A percentile compares a stretch with the other conserved stretches of the same genome.
These are phyloP conservation scores for Cutaneotrichosporon cavernicola DNA, from an alignment of 1,284 basidiomycete genomes.

Conservation along the genomic window DNA sequence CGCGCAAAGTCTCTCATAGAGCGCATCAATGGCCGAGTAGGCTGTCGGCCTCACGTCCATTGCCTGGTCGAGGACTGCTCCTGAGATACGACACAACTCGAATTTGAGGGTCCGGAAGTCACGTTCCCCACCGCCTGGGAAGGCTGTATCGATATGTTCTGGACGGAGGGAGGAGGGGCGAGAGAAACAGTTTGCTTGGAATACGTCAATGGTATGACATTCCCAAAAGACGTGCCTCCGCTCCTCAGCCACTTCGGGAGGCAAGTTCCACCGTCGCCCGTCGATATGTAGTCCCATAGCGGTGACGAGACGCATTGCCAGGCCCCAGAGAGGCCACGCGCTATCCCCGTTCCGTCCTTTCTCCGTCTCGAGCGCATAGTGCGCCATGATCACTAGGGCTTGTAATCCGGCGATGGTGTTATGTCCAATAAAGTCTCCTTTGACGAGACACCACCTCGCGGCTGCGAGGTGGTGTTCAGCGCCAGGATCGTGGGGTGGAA, in stretches of 20 bases:
- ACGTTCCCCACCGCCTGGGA: slow-evolving; percentile 20
- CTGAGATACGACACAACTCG: slow-evolving; percentile 35
- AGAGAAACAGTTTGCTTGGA: slow-evolving; percentile 40
- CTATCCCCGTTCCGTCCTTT: slow-evolving; percentile 40
- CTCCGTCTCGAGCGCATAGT: slow-evolving; percentile 36
- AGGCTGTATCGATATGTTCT: slow-evolving; percentile 38
- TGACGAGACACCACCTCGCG: slow-evolving; percentile 38
- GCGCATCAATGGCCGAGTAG: slow-evolving; percentile 26
- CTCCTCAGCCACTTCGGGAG: slow-evolving; percentile 38
- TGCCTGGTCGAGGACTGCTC: slow-evolving; percentile 30
- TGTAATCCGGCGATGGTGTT: slow-evolving; percentile 45
- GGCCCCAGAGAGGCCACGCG: slow-evolving; percentile 46
- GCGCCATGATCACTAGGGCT: slow-evolving; percentile 36
- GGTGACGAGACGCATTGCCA: slow-evolving; percentile 31
- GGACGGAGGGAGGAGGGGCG: slow-evolving; percentile 31
- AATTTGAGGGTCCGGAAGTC: slow-evolving; percentile 34
- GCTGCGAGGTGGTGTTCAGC: slow-evolving; percentile 38
- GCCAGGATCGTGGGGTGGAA: slow-evolving; percentile 39
- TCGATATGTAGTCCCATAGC: slow-evolving; percentile 49
- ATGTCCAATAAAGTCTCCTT: slow-evolving; percentile 42
- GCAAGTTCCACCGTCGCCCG: slow-evolving; percentile 45
- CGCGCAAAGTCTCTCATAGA: slow-evolving; percentile 32
- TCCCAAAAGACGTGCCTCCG: slow-evolving; percentile 38
- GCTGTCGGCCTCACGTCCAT: slow-evolving; percentile 28
- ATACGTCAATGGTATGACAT: slow-evolving; percentile 33